phyloP scores from a whole-genome alignment of 73 alveolate species.

The Breviolum minutum region DNA sequence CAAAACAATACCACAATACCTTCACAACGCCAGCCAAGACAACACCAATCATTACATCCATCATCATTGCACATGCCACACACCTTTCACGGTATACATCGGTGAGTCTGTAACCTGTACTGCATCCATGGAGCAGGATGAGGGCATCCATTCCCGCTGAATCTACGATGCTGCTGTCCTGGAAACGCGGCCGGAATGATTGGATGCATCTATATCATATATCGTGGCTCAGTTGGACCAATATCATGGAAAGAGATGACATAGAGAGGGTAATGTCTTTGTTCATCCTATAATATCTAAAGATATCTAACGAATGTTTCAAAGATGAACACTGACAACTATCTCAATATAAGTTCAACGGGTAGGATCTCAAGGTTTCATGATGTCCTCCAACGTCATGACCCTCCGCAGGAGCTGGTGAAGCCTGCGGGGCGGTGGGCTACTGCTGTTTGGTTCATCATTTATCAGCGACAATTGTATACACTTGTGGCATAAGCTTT shows the following conservation, averaged over 20 bases:
- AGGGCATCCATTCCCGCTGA: constrained; percentile 89
- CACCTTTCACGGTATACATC: too few relatives aligned
- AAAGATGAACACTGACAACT: not conserved
- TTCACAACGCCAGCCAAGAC: too few relatives aligned
- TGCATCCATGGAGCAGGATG: constrained; percentile 20
- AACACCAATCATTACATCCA: too few relatives aligned
- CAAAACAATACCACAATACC: too few relatives aligned
- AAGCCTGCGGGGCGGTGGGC: constrained; percentile 4
- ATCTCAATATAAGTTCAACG: too few relatives aligned
- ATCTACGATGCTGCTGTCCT: constrained; percentile 62
- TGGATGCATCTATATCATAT: too few relatives aligned
- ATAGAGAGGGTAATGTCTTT: not conserved
- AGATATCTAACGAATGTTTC: not conserved
- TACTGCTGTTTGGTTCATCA: too few relatives aligned
- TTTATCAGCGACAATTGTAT: too few relatives aligned
- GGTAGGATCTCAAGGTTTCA: too few relatives aligned
- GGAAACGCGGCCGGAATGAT: not conserved
- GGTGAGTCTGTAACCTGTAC: not conserved
- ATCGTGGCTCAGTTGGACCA: not conserved
- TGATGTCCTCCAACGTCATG: constrained; percentile 42
- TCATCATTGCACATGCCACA: too few relatives aligned
- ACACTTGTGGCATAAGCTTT: not conserved
- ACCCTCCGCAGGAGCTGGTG: constrained; percentile 65
- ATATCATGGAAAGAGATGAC: too few relatives aligned
- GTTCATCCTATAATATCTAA: not conserved